A percentile compares a stretch with the other conserved stretches of the same genome.
These are phyloP conservation scores for Eleusine coracana DNA, from an alignment of 176 grass and related monocot genomes.

Conservation along the genomic window DNA sequence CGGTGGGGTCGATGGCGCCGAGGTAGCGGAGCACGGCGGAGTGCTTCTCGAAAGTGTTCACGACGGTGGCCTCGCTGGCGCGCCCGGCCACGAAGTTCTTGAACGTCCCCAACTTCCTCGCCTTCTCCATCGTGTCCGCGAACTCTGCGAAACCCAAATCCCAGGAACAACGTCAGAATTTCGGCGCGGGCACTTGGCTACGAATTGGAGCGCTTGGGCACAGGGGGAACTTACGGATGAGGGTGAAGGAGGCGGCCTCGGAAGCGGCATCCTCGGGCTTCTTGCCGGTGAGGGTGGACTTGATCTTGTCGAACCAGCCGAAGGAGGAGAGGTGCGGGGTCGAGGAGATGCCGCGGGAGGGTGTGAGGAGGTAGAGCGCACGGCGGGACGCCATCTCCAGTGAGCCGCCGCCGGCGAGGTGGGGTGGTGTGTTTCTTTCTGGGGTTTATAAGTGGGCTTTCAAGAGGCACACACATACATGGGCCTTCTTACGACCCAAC, in stretches of 20 bases:
- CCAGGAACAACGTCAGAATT: not conserved
- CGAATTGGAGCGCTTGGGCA: not conserved
- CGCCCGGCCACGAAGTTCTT: slow-evolving; percentile 78
- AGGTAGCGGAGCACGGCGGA: slow-evolving; percentile 74
- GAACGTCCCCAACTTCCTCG: slow-evolving; percentile 70
- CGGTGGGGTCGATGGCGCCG: slow-evolving; percentile 61
- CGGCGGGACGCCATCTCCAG: slow-evolving; percentile 45
- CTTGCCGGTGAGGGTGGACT: slow-evolving; percentile 80
- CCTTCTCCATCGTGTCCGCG: slow-evolving; percentile 81
- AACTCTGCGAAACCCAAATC: slow-evolving; percentile 58
- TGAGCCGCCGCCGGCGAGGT: slow-evolving; percentile 13
- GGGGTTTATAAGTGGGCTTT: slow-evolving; percentile 25
- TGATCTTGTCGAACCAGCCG: slow-evolving; percentile 96
- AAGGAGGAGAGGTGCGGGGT: slow-evolving; percentile 65
- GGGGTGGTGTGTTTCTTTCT: not conserved
- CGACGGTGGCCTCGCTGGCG: slow-evolving; percentile 64
- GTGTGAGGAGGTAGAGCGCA: slow-evolving; percentile 41
- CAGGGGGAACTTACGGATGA: slow-evolving; percentile 49
- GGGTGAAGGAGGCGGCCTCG: slow-evolving; percentile 57
- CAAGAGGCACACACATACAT: not conserved
- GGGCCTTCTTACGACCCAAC: slow-evolving; percentile 19
- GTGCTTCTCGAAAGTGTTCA: slow-evolving; percentile 68
- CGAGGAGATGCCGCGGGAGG: slow-evolving; percentile 69
- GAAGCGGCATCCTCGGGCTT: slow-evolving; percentile 38
- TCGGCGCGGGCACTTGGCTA: not conserved